Conservation (phyloP, 805 yeast genomes). For the Candida parachauliodes region DNA sequence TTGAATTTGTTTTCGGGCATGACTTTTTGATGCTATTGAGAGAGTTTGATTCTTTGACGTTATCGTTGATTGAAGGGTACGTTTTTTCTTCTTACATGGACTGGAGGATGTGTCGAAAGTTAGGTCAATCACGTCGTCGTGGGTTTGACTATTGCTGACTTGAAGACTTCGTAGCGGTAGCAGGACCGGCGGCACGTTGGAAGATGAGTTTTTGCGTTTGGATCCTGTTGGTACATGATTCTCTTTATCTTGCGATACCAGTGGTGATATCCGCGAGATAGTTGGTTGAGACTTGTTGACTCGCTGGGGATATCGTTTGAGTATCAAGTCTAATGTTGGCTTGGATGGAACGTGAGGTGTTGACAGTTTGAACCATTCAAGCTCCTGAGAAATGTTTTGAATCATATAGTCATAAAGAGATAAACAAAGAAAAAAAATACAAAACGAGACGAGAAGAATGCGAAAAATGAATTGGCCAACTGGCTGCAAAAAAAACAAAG, state of each 20-base stretch:
- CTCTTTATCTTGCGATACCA: neutral
- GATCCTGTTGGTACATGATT: neutral
- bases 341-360: too few species aligned
- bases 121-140: conserved; percentile 2
- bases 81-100: neutral
- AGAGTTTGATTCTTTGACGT: neutral
- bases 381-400: too few species aligned
- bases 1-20: neutral
- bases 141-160: neutral
- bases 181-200: neutral
- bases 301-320: too few species aligned
- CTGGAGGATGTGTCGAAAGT: neutral
- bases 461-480: too few species aligned
- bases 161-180: neutral
- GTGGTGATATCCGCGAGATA: too few species aligned
- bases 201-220: neutral
- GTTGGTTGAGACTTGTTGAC: too few species aligned
- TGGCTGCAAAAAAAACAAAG: too few species aligned
- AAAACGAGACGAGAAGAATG: too few species aligned
- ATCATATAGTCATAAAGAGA: too few species aligned
- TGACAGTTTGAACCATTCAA: too few species aligned
- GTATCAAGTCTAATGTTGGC: too few species aligned
- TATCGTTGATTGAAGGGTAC: neutral
- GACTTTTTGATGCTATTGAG: neutral
- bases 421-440: too few species aligned